These are phyloP conservation scores for Choiromyces venosus DNA, from an alignment of 495 filamentous ascomycete genomes.

Conservation along the genomic window DNA sequence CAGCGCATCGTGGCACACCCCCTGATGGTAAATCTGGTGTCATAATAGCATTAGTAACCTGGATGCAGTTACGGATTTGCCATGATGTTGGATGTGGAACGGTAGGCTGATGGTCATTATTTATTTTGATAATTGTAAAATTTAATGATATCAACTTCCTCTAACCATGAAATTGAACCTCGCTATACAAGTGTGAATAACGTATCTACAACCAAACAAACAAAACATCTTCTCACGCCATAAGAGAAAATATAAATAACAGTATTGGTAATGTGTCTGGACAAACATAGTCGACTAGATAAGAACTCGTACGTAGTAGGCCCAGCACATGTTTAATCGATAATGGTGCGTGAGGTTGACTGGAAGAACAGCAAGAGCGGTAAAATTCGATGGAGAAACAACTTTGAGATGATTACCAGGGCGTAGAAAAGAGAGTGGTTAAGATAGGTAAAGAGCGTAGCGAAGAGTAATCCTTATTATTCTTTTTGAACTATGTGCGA, in stretches of 20 bases:
- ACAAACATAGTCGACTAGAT: neutral
- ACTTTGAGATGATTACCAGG: no score
- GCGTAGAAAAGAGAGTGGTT: no score
- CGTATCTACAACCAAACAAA: neutral
- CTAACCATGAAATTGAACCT: neutral
- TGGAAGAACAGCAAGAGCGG: no score
- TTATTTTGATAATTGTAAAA: neutral
- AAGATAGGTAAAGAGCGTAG: no score
- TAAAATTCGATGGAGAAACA: no score
- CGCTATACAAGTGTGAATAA: neutral
- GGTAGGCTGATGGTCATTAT: neutral
- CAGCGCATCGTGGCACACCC: neutral
- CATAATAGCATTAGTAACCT: neutral
- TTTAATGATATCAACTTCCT: neutral
- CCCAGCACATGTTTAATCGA: neutral
- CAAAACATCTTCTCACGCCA: neutral
- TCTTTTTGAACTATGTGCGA: no score
- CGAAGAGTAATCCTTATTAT: no score
- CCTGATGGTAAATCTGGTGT: neutral
- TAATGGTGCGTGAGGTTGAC: no score
- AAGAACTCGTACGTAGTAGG: neutral
- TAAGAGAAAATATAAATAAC: neutral
- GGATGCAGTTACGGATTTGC: no score
- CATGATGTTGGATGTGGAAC: neutral
- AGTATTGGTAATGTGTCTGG: neutral